phyloP scores from a whole-genome alignment of 2,329 filamentous ascomycete species.

The Didymella keratinophila region DNA sequence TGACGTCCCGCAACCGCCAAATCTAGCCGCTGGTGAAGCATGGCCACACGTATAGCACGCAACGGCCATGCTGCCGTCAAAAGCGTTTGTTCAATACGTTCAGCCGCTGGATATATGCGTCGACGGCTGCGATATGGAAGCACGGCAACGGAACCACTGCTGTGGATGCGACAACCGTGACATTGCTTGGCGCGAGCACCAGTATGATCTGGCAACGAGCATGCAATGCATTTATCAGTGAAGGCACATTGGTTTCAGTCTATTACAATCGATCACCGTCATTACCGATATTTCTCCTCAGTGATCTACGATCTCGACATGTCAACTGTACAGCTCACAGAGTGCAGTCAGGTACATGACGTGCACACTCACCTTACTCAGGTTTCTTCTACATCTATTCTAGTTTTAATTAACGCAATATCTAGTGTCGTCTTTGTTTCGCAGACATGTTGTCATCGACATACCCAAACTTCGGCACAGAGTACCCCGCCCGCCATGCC shows the following conservation, averaged over 20 bases:
- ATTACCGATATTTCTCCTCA: neutral
- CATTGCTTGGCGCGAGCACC: neutral
- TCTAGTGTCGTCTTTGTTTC: neutral
- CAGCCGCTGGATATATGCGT: neutral
- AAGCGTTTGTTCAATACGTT: neutral
- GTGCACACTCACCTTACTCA: neutral
- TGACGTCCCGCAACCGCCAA: slow-evolving; percentile 1
- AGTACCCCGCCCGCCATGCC: too few relatives aligned
- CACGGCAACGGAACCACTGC: neutral
- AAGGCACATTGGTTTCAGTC: neutral
- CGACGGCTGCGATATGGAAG: neutral
- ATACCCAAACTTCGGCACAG: too few relatives aligned
- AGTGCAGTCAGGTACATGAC: neutral
- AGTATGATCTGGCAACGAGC: neutral
- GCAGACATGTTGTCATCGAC: neutral
- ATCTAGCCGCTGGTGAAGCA: neutral
- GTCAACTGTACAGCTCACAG: neutral
- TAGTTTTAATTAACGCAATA: neutral
- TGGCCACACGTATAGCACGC: slow-evolving; percentile 5
- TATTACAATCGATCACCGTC: slow-evolving; percentile 12
- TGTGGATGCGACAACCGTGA: neutral
- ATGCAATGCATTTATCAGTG: neutral
- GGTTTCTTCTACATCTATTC: neutral
- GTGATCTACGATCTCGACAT: neutral
- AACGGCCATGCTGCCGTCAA: neutral